These are phyloP conservation scores for Penicillium verhagenii DNA, from an alignment of 495 filamentous ascomycete genomes.

Conservation along the genomic window DNA sequence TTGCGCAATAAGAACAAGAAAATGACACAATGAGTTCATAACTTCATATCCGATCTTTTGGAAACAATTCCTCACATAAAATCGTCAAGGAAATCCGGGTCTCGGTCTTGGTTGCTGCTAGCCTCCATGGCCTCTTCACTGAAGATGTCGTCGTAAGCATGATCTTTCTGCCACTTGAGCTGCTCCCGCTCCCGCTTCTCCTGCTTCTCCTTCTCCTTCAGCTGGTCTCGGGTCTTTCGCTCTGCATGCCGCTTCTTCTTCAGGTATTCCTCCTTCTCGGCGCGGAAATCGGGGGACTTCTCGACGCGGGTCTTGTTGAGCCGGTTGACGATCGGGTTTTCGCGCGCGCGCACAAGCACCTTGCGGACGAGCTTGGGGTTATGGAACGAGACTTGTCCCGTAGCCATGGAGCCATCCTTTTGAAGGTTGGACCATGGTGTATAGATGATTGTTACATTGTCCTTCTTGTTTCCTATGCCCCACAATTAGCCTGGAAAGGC, in stretches of 20 bases:
- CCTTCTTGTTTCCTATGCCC: constrained; percentile 88
- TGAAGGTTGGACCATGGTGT: constrained; percentile 97
- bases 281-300: constrained; percentile 74
- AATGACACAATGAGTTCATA: neutral
- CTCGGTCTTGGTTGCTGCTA: constrained; percentile 52
- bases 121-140: constrained; percentile 43
- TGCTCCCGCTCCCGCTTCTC: constrained; percentile 77
- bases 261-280: constrained; percentile 74
- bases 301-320: constrained; percentile 94
- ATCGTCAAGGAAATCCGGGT: constrained; percentile 50
- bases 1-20: neutral
- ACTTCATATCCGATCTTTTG: constrained; percentile 2
- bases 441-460: constrained; percentile 94
- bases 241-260: constrained; percentile 68
- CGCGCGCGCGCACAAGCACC: constrained; percentile 69
- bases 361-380: constrained; percentile 82
- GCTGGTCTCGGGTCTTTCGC: constrained; percentile 61
- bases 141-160: constrained; percentile 83
- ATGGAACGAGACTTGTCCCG: constrained; percentile 92
- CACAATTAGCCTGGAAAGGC: neutral
- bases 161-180: constrained; percentile 89
- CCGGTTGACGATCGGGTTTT: constrained; percentile 90
- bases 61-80: constrained; percentile 46
- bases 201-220: constrained; percentile 78
- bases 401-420: constrained; percentile 95